Base-by-base conservation (phyloP, 2,329 filamentous ascomycete genomes). In the Lachnellula subtilissima region DNA sequence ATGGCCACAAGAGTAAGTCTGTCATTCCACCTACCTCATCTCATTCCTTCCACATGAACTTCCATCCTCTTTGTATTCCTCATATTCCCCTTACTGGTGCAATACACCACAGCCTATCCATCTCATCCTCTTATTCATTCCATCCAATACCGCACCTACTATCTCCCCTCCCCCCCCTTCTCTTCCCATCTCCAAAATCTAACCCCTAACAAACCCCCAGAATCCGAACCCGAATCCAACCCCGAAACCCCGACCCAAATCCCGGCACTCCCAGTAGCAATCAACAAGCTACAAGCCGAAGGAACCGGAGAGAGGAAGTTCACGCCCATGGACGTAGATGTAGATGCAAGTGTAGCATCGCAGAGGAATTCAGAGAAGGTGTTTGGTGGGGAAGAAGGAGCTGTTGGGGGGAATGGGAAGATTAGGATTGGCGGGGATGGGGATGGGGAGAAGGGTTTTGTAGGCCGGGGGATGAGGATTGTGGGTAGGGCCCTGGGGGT, bases 1-100 rank as follows among this genome's bases (percentile, higher is more conserved):
- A 91, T 71, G 77, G 82, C 54, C 70, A 63, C 42, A 57, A 60
- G 53, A 52, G 56, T 58, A 52, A 43, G 43, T 28, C 22, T 19
- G 19, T 19, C 46, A 51, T 23, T 48, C 12, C 37, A 17, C 48
- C 25, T 48, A 23, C 46, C 36, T 35, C 25, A n/a, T 36, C 37
- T 35, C 25, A n/a, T 36, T 48, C 15, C 19, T 37, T n/a, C 42
- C 2, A 39, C n/a, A 4, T 49, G 7, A 28, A 11, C 9, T 36
- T n/a, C 25, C 28, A n/a, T n/a, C 28, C n/a, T 36, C 25, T 28
- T 22, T 11, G 15, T 11, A 15, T 22, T 28, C 25, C 22, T 52
- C 39, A 19, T 23, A 15, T 25, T 42, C 35, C 19, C 42, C 37
- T 25, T 42, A 23, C 14, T 22, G 15, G 39, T 9, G 17, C 15